Conservation (phyloP, 495 filamentous ascomycete genomes). For the Penicillium soppii region DNA sequence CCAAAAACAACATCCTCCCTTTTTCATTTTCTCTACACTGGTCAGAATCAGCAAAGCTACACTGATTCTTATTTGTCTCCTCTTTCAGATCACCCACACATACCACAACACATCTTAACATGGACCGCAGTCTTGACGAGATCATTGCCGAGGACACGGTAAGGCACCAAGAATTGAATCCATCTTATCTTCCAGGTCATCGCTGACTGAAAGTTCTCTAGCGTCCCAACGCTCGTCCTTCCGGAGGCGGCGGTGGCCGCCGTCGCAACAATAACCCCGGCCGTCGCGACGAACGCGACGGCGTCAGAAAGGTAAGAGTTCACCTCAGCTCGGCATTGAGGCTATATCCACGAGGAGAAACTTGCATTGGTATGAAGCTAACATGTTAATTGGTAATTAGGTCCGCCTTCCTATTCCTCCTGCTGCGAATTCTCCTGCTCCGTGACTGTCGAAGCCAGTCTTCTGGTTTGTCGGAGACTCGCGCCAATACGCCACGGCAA, state of each 20-base stretch:
- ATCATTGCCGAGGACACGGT: slow-evolving; percentile 80
- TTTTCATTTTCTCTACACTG: not conserved
- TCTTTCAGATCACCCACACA: slow-evolving; percentile 1
- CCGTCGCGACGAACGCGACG: slow-evolving; percentile 61
- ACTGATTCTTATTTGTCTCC: not conserved
- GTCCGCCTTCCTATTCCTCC: slow-evolving; percentile 45
- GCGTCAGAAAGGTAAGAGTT: slow-evolving; percentile 71
- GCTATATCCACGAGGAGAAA: not conserved
- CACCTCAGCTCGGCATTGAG: not conserved
- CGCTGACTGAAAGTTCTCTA: slow-evolving; percentile 21
- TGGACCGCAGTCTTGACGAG: slow-evolving; percentile 84
- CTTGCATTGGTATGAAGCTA: not conserved
- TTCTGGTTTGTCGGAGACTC: slow-evolving; percentile 29
- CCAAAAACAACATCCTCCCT: slow-evolving; percentile 1
- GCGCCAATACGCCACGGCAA: slow-evolving; percentile 32
- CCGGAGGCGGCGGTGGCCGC: slow-evolving; percentile 32
- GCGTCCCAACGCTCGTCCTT: slow-evolving; percentile 36
- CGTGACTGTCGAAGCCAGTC: slow-evolving; percentile 38
- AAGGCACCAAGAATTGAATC: slow-evolving; percentile 28
- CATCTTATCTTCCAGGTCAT: not conserved
- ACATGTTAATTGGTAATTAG: slow-evolving; percentile 9
- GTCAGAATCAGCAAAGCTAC: not conserved
- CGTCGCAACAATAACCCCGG: slow-evolving; percentile 59
- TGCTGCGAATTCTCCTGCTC: slow-evolving; percentile 35
- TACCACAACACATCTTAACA: slow-evolving; percentile 29